Percentiles rank a stretch among this genome's conserved stretches.
phyloP scores from a whole-genome alignment of 78 protist genomes.

The Cavenderia fasciculata region DNA sequence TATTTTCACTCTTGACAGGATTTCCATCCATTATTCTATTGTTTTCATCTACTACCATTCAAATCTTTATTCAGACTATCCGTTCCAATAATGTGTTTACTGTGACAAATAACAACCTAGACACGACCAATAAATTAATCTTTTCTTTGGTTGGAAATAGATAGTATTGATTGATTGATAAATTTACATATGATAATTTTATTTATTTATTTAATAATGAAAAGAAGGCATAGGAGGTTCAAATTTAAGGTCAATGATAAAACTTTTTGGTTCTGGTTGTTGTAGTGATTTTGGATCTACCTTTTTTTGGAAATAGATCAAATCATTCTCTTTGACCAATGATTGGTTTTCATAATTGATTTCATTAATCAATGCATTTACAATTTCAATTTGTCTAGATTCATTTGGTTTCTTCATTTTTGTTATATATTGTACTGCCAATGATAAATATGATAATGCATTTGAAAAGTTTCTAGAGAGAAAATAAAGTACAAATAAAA shows the following conservation, averaged over 20 bases:
- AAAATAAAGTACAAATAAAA: too few relatives aligned
- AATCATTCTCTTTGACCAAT: constrained; percentile 37
- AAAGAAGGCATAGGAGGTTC: constrained; percentile 45
- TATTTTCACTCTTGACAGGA: too few relatives aligned
- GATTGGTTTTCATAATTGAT: constrained; percentile 1
- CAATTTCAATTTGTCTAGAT: neutral
- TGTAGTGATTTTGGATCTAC: constrained; percentile 22
- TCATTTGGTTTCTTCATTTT: constrained; percentile 57
- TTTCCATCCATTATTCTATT: too few relatives aligned
- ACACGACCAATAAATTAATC: too few relatives aligned
- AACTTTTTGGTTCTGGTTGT: constrained; percentile 48
- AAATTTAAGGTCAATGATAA: neutral
- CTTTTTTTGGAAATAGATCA: constrained; percentile 43
- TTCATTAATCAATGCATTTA: constrained; percentile 20
- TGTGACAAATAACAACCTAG: too few relatives aligned
- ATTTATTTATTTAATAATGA: too few relatives aligned
- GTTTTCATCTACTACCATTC: too few relatives aligned
- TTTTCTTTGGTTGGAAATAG: too few relatives aligned
- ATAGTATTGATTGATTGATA: too few relatives aligned
- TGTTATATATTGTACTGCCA: neutral
- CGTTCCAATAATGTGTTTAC: too few relatives aligned
- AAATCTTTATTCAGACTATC: too few relatives aligned
- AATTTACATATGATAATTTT: too few relatives aligned
- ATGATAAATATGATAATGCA: constrained; percentile 3
- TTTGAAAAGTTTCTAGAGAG: neutral